phyloP scores from a whole-genome alignment of 108 stramenopile genomes.

The Cyclotella cryptica region DNA sequence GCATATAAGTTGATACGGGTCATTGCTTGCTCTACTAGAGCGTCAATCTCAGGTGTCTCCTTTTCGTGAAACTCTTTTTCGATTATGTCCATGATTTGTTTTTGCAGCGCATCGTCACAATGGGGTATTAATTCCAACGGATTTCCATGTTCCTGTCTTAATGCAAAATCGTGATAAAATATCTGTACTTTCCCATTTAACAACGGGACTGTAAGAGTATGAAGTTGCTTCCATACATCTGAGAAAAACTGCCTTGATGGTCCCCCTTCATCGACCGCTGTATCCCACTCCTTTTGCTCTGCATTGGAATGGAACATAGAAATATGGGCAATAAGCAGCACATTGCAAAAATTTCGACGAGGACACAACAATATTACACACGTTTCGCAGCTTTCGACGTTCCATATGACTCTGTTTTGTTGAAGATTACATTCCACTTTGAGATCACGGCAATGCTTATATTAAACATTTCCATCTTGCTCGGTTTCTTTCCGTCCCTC shows the following conservation, averaged over 20 bases:
- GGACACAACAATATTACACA: not conserved
- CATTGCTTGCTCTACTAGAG: not conserved
- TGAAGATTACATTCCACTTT: constrained; percentile 23
- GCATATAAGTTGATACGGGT: not conserved
- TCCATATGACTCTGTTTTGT: constrained; percentile 7
- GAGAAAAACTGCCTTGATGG: constrained; percentile 34
- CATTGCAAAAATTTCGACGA: not conserved
- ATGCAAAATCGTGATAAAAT: not conserved
- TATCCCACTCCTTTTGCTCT: constrained; percentile 18
- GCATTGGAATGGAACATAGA: not conserved
- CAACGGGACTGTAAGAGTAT: not conserved
- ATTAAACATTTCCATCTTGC: not conserved
- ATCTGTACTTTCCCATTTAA: not conserved
- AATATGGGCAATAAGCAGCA: not conserved
- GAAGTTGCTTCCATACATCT: constrained; percentile 28
- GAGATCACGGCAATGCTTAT: constrained; percentile 3
- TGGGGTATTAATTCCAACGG: not conserved
- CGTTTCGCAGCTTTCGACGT: not conserved
- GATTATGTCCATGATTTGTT: not conserved
- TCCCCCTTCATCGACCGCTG: constrained; percentile 34
- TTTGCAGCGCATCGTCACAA: not conserved
- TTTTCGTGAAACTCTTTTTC: not conserved
- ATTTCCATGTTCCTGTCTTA: no score
- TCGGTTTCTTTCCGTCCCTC: not conserved
- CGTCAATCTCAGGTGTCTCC: not conserved